Conservation (phyloP, 2,329 filamentous ascomycete species). For the Sclerotinia minor region DNA sequence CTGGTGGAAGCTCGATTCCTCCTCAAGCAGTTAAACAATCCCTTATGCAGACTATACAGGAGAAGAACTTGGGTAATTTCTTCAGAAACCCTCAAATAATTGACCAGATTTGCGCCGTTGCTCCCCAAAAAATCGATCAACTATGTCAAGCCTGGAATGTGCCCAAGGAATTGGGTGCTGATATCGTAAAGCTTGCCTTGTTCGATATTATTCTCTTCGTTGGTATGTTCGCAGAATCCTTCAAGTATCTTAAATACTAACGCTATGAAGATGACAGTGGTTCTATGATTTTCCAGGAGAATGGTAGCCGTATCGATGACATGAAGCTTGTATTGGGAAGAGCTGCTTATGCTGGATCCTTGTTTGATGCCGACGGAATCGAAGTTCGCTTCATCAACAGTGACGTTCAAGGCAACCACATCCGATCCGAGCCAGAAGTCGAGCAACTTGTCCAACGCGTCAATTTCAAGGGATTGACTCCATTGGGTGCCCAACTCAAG, state of each 20-base stretch:
- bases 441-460: slow-evolving; percentile 57
- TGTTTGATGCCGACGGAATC: slow-evolving; percentile 70
- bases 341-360: slow-evolving; percentile 62
- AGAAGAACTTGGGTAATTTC: slow-evolving; percentile 27
- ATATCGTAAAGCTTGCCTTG: slow-evolving; percentile 42
- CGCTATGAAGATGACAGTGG: slow-evolving; percentile 59
- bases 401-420: slow-evolving; percentile 52
- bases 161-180: slow-evolving; percentile 40
- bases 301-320: slow-evolving; percentile 66
- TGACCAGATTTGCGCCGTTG: slow-evolving; percentile 24
- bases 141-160: slow-evolving; percentile 38
- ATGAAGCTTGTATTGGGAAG: slow-evolving; percentile 63
- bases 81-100: slow-evolving; percentile 25
- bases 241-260: slow-evolving; percentile 14
- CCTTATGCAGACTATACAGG: slow-evolving; percentile 29
- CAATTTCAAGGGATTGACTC: slow-evolving; percentile 65
- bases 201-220: slow-evolving; percentile 41
- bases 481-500: slow-evolving; percentile 62
- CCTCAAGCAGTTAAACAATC: slow-evolving; percentile 25
- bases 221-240: slow-evolving; percentile 29
- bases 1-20: slow-evolving; percentile 13
- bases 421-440: slow-evolving; percentile 58
- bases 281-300: slow-evolving; percentile 68
- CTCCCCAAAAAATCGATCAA: slow-evolving; percentile 33
- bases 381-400: slow-evolving; percentile 71